phyloP scores from a whole-genome alignment of 2,329 filamentous ascomycete genomes.

The Diaporthe destruens region DNA sequence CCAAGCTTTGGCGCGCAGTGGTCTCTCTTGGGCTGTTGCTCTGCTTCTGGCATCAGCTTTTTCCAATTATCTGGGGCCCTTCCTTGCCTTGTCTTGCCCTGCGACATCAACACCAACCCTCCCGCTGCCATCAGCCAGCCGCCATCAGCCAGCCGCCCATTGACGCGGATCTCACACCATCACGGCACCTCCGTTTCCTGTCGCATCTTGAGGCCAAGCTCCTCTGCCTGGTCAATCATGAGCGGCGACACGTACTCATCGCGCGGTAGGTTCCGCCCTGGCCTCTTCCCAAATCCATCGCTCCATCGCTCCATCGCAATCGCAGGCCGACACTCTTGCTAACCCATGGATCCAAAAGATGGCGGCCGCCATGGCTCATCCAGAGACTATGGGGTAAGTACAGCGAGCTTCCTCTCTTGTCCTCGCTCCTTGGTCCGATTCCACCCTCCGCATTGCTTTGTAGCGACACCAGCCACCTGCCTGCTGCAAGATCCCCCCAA shows the following conservation, averaged over 20 bases:
- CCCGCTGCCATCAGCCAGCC: conserved; percentile 20
- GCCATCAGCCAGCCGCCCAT: conserved; percentile 16
- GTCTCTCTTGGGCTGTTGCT: conserved; percentile 19
- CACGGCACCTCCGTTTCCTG: conserved; percentile 29
- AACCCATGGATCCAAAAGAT: conserved; percentile 47
- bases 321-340: conserved; percentile 46
- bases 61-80: conserved; percentile 6
- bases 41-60: conserved; percentile 31
- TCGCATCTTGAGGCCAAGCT: conserved; percentile 33
- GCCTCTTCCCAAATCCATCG: conserved; percentile 15
- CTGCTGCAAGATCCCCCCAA: background rate
- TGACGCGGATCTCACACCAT: background rate
- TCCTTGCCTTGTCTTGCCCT: background rate
- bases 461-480: background rate
- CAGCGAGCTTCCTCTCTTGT: background rate
- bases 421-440: background rate
- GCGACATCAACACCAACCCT: conserved; percentile 22
- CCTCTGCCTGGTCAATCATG: conserved; percentile 64
- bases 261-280: conserved; percentile 69
- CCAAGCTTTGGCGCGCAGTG: background rate
- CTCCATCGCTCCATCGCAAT: no score
- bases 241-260: conserved; percentile 88
- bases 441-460: background rate
- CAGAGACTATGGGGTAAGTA: conserved; percentile 67
- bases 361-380: conserved; percentile 65